Base-by-base conservation (phyloP, 2,329 filamentous ascomycete genomes). In the Arthrobotrys sphaeroides region DNA sequence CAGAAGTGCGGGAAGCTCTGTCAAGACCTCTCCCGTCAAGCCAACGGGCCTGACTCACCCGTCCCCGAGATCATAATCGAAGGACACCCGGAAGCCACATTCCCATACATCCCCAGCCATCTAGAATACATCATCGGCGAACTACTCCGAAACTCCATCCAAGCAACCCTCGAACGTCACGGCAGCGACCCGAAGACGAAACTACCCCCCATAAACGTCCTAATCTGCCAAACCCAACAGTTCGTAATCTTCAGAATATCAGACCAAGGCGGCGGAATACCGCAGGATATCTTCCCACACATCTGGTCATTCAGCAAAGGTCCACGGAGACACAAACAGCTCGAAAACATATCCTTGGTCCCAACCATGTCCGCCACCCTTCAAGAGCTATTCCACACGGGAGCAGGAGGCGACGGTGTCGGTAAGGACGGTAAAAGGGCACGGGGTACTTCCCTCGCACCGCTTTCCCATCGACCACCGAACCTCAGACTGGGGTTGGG, bases 291-390 rank as follows among this genome's bases (percentile, higher is more conserved):
- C 72, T 84, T 97, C 20, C 94, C 94, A 0, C 91, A 96, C 81
- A 86, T 99, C 4, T 99, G 96, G 95, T 96, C 93, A 24, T 99
- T 99, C 82, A 93, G 90, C 83, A 98, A 98, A 83, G 94, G 94
- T 0, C 93, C 94, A 1, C 89, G 92, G 36, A 66, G 77, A 18
- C 86, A 90, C 78, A 87, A 89, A 74, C 89, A 93, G 2, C 86
- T 98, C n/a, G 86, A 92, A 79, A 98, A 97, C 81, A 87, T 99
- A 6, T 88, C 88, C 9, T 89, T 90, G 77, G 94, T 99, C 1
- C 95, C 95, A 2, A 91, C 92, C 75, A 91, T 99, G 87, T 92
- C 94, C 10, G 95, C 93, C 18, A 99, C 94, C 0, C 89, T 97
- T 85, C 92, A 98, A 83, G 95, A 97, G 82, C 84, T 97, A 24